These are phyloP conservation scores for Coniella lustricola DNA, from an alignment of 2,329 filamentous ascomycete species.

Conservation along the genomic window DNA sequence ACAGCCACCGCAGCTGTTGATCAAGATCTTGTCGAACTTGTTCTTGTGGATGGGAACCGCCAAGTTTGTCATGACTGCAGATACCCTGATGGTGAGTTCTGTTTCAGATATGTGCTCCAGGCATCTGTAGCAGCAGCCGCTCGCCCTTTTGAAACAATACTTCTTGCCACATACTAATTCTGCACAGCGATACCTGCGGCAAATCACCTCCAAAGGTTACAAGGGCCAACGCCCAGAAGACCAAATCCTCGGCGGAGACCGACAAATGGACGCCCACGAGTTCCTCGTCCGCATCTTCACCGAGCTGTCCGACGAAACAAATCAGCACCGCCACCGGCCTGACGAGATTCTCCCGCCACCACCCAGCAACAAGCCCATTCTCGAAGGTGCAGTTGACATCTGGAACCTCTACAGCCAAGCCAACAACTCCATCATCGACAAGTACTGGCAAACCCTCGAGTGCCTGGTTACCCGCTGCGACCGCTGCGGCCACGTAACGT, in stretches of 20 bases:
- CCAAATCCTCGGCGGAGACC: conserved; percentile 58
- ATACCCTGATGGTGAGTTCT: conserved; percentile 48
- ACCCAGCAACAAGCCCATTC: conserved; percentile 20
- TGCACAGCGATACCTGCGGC: conserved; percentile 51
- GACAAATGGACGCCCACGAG: conserved; percentile 88
- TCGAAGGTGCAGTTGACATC: conserved; percentile 61
- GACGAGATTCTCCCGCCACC: conserved; percentile 19
- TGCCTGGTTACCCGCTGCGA: conserved; percentile 65
- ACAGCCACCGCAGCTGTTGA: conserved; percentile 51
- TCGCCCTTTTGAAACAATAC: no score
- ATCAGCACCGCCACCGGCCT: conserved; percentile 43
- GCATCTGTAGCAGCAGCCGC: neutral
- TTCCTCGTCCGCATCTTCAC: conserved; percentile 79
- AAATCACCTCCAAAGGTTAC: conserved; percentile 44
- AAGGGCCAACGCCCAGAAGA: conserved; percentile 21
- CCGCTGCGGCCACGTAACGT: conserved; percentile 42
- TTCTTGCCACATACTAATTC: neutral
- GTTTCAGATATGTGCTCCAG: conserved; percentile 18
- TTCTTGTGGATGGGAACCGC: conserved; percentile 50
- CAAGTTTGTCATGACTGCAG: conserved; percentile 46
- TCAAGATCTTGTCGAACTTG: conserved; percentile 51
- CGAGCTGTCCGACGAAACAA: conserved; percentile 80
- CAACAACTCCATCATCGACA: conserved; percentile 70
- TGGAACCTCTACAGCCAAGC: conserved; percentile 65
- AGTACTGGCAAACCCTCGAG: conserved; percentile 72